Conservation (phyloP, 129 eudicot genomes). For the Chrysanthemum seticuspe region DNA sequence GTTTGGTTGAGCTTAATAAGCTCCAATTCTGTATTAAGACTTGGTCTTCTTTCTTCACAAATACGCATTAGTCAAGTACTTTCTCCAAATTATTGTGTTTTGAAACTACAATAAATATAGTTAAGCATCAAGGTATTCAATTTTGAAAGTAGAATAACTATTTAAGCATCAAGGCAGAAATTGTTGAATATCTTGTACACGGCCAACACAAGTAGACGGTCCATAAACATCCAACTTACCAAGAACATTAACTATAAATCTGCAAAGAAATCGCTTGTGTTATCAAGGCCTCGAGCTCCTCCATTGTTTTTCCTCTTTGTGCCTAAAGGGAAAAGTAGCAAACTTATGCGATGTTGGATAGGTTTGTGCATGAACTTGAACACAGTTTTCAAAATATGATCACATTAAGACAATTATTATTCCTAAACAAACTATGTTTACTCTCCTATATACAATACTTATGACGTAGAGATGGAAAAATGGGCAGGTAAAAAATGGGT, state of each 20-base stretch:
- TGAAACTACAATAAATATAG: no score
- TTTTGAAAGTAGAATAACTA: no score
- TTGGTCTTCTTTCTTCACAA: no score
- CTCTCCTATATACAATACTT: neutral
- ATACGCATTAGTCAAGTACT: no score
- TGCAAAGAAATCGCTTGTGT: constrained; percentile 59
- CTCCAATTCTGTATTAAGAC: no score
- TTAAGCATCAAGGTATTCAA: no score
- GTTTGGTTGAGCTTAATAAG: no score
- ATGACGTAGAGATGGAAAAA: neutral
- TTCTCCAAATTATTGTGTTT: no score
- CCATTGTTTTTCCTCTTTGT: constrained; percentile 58
- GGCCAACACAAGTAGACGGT: no score
- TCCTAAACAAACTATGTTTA: neutral
- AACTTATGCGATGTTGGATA: neutral
- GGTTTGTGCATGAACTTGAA: neutral
- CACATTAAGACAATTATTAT: neutral
- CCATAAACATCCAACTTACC: constrained; percentile 5
- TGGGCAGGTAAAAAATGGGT: neutral
- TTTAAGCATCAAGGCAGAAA: no score
- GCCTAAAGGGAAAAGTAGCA: constrained; percentile 38
- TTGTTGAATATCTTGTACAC: no score
- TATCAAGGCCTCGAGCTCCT: constrained; percentile 47
- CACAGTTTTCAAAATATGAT: neutral
- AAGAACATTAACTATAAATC: constrained; percentile 41